Base-by-base conservation (phyloP, 352 stramenopile species). In the Phytophthora boehmeriae region DNA sequence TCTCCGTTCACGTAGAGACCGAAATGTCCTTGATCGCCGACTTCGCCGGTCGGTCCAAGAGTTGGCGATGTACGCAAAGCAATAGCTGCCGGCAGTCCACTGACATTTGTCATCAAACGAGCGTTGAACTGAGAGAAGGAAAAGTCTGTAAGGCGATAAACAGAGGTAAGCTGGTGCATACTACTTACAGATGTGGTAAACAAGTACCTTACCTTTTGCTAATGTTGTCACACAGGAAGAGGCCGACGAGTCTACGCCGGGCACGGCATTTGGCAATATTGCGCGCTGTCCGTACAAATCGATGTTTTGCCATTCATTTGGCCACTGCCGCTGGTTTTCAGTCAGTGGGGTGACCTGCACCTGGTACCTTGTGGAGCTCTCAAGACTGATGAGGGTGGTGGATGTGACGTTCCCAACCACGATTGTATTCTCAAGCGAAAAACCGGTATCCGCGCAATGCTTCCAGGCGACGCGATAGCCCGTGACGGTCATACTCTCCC, bases 391-490 rank as follows among this genome's bases (percentile, higher is more conserved):
- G 8, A 98, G 65, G 14, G 90, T 97, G 5, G 93, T 98, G 4
- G 78, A 93, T n/a, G 92, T 98, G 35, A 98, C 84, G 52, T 98
- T 98, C 2, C 92, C 92, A 17, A 97, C 79, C 8, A 84, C 59
- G 8, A 86, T 41, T 13, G 38, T 42, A 30, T 82, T 59, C 10
- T 57, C 47, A 8, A 45, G 32, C 8, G 63, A 60, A 30, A 86
- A 87, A 19, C 10, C 10, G n/a, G 55, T 60, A 34, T 76, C 67
- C 0, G 41, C 34, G 44, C 72, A 88, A 20, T 41, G 35, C 36
- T 86, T 85, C 71, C 81, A 94, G 19, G 61, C 65, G 11, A 97
- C 63, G 5, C 60, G 69, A 59, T 97, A 97, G 4, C 90, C 90
- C 2, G 92, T 97, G 50, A 88, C 77, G 4, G 86, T 88, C 73